Base-by-base conservation (phyloP, 345 rosid genomes). In the Eucalyptus viminalis region DNA sequence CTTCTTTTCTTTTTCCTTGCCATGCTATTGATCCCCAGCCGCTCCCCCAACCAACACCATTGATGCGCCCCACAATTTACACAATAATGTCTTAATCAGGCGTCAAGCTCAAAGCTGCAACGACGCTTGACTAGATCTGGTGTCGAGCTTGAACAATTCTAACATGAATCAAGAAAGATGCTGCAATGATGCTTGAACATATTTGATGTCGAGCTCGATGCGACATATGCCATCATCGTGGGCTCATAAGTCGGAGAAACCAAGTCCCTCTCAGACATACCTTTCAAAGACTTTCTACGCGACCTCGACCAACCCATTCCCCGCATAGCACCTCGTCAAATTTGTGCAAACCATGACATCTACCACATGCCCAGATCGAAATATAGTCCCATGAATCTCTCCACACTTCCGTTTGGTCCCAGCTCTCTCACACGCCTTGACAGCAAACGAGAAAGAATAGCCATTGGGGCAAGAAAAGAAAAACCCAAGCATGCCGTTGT, bases 221-320 rank as follows among this genome's bases (percentile, higher is more conserved):
- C 9, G 56, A 51, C 56, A 7, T 51, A 51, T 51, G 56, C 22
- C 56, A 51, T 51, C 56, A 51, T 17, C 56, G 22, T 51, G 56
- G 21, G 56, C 4, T 51, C 56, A 17, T 51, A 51, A 51, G 56
- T 51, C 0, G 22, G 95, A 69, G 95, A 93, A 86, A 95, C 92
- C 89, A 93, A 90, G 40, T 95, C 95, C 88, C 94, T 95, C 1
- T 88, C 54, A 87, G 95, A 86, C 95, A 95, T 95, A 80, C 94
- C 90, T 51, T 56, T 94, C 96, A 81, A 94, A 95, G 90, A 95
- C 43, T 87, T 53, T 87, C 21, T 53, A 88, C 0, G 95, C 95
- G 53, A 22, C 40, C 10, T 89, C 87, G 6, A 93, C 24, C 7
- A 43, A 72, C 29, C 92, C 94, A 47, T 86, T 91, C 8, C 86